A percentile compares a stretch with the other conserved stretches of the same genome.
These are phyloP conservation scores for Austroboletus festivus DNA, from an alignment of 768 basidiomycete genomes.

Conservation along the genomic window DNA sequence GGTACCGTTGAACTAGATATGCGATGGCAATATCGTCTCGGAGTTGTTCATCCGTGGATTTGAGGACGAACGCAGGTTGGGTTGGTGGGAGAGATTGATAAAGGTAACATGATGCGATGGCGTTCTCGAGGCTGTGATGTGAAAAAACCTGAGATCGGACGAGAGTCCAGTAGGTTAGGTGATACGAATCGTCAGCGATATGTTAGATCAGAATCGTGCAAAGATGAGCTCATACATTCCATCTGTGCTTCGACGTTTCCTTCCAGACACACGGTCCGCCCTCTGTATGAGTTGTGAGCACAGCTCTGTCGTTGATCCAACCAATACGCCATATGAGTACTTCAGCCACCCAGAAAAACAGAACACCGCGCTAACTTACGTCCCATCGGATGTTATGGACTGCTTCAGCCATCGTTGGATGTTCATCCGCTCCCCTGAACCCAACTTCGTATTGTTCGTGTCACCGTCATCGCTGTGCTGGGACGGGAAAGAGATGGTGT, in stretches of 20 bases:
- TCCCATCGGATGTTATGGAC: slow-evolving; percentile 19
- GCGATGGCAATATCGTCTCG: slow-evolving; percentile 29
- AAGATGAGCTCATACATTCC: not conserved
- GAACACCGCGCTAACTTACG: slow-evolving; percentile 13
- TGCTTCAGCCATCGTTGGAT: slow-evolving; percentile 30
- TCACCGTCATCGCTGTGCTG: not conserved
- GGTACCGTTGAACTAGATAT: slow-evolving; percentile 28
- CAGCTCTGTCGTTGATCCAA: slow-evolving; percentile 8
- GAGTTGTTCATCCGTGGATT: slow-evolving; percentile 22
- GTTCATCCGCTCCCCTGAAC: slow-evolving; percentile 3
- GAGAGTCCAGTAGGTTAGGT: not conserved
- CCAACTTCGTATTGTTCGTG: not conserved
- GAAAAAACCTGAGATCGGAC: slow-evolving; percentile 19
- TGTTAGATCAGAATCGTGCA: too few species aligned
- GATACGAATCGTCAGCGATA: too few species aligned
- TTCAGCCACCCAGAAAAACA: too few species aligned
- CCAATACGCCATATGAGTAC: not conserved
- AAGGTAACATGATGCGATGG: slow-evolving; percentile 23
- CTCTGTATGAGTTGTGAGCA: slow-evolving; percentile 20
- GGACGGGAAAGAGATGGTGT: slow-evolving; percentile 29
- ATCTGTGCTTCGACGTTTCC: not conserved
- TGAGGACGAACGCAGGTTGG: slow-evolving; percentile 22
- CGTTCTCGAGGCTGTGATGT: slow-evolving; percentile 19
- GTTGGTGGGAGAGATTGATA: not conserved
- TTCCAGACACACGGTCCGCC: slow-evolving; percentile 29